A percentile compares a stretch with the other conserved stretches of the same genome.
Evolutionary conservation across 371 early-diverging fungal genomes (phyloP).

Genomic region (Rhizopus delemar): DNA sequence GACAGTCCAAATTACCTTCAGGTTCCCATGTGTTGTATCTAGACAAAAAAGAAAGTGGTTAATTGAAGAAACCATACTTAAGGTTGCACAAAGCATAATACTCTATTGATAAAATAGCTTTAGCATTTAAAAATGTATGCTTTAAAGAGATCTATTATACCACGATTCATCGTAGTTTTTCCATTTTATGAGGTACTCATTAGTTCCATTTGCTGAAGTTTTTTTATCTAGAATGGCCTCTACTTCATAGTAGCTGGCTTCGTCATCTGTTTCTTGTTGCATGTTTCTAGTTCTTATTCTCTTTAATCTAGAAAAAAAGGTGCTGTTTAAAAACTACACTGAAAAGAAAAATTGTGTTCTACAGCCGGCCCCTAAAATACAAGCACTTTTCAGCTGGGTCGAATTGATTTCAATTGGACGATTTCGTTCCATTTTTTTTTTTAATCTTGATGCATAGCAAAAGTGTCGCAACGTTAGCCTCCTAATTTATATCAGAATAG

Average conservation of each 20-base stretch:
- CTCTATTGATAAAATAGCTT: too few relatives aligned
- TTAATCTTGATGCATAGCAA: too few relatives aligned
- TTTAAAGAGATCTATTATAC: not conserved
- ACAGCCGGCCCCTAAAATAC: too few relatives aligned
- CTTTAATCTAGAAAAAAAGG: too few relatives aligned
- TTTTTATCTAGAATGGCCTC: not conserved
- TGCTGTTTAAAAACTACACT: too few relatives aligned
- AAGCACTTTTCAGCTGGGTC: too few relatives aligned
- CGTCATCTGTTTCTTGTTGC: not conserved
- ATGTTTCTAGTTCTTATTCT: not conserved
- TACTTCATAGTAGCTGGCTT: slow-evolving; percentile 5
- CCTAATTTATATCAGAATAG: too few relatives aligned
- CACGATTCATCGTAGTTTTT: slow-evolving; percentile 8
- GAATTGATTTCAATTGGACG: too few relatives aligned
- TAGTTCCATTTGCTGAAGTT: not conserved
- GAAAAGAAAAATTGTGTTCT: too few relatives aligned
- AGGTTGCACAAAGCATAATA: too few relatives aligned
- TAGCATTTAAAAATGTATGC: not conserved
- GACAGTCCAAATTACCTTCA: slow-evolving; percentile 9
- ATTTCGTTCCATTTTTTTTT: too few relatives aligned
- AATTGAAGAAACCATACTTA: not conserved
- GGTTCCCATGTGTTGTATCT: slow-evolving; percentile 12
- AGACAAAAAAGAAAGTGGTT: not conserved
- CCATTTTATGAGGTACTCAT: slow-evolving; percentile 7
- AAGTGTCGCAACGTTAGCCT: too few relatives aligned